Percentiles rank a stretch among this genome's conserved stretches.
Conservation (phyloP, 2,329 filamentous ascomycete genomes). For the Zymoseptoria tritici region DNA sequence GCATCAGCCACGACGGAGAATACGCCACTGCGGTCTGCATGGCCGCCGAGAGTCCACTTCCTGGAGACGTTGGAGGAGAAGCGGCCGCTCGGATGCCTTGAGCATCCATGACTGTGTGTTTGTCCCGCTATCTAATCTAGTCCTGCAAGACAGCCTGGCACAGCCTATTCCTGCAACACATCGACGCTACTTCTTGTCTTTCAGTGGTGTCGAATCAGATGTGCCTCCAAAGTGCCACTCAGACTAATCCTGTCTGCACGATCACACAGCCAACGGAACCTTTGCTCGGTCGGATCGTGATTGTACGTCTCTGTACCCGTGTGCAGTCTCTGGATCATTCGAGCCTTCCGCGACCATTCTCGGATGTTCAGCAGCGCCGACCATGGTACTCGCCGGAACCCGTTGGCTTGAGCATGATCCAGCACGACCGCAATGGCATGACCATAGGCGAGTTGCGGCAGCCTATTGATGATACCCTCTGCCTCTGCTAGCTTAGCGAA, state of each 20-base stretch:
- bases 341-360: not conserved
- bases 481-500: conserved; percentile 2
- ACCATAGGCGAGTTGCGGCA: not conserved
- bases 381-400: not conserved
- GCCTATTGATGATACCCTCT: not conserved
- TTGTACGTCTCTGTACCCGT: not conserved
- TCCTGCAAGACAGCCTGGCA: not conserved
- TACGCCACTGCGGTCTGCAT: conserved; percentile 68
- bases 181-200: not conserved
- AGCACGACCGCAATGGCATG: not conserved
- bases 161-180: not conserved
- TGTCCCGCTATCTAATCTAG: not conserved
- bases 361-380: not conserved
- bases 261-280: not conserved
- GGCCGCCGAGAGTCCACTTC: conserved; percentile 32
- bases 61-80: conserved; percentile 26
- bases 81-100: conserved; percentile 16
- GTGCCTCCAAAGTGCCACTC: not conserved
- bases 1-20: conserved; percentile 80
- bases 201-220: not conserved
- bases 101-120: not conserved
- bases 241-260: not conserved
- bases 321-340: not conserved
- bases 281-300: not conserved
- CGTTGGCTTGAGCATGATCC: not conserved